A percentile compares a stretch with the other conserved stretches of the same genome.
Conservation (phyloP, 2,329 filamentous ascomycete species). For the Leptographium wingfieldii region DNA sequence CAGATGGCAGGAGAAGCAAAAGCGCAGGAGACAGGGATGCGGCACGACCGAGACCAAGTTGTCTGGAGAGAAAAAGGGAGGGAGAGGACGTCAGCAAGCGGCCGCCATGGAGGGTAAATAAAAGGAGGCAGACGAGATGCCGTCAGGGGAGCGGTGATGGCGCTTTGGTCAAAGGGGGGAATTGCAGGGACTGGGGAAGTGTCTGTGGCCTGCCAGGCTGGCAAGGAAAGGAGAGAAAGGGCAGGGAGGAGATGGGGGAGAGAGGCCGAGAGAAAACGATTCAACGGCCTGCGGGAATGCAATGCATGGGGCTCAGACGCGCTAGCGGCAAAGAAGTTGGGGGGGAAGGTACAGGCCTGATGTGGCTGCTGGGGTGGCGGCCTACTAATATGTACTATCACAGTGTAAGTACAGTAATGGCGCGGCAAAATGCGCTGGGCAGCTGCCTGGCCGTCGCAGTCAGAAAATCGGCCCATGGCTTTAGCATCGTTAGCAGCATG, state of each 20-base stretch:
- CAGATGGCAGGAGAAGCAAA: neutral
- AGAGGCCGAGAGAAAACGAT: neutral
- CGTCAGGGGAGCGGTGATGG: neutral
- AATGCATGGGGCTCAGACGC: neutral
- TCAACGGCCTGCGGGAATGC: neutral
- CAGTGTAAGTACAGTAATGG: neutral
- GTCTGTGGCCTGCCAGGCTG: neutral
- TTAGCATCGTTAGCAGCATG: too few species aligned
- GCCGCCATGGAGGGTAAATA: neutral
- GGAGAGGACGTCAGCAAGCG: neutral
- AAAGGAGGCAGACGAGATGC: neutral
- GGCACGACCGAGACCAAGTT: neutral
- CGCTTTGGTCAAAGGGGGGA: neutral
- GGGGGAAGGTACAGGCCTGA: neutral
- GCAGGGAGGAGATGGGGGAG: too few species aligned
- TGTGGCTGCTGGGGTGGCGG: neutral
- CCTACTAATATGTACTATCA: neutral
- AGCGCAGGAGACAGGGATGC: neutral
- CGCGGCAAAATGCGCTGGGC: neutral
- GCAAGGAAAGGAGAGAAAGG: neutral
- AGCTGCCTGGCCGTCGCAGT: neutral
- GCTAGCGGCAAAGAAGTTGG: neutral
- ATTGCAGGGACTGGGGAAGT: neutral
- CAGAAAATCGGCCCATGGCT: too few species aligned
- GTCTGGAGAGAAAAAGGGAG: neutral